phyloP scores from a whole-genome alignment of 352 stramenopile genomes.

The Pythium vanterpoolii region DNA sequence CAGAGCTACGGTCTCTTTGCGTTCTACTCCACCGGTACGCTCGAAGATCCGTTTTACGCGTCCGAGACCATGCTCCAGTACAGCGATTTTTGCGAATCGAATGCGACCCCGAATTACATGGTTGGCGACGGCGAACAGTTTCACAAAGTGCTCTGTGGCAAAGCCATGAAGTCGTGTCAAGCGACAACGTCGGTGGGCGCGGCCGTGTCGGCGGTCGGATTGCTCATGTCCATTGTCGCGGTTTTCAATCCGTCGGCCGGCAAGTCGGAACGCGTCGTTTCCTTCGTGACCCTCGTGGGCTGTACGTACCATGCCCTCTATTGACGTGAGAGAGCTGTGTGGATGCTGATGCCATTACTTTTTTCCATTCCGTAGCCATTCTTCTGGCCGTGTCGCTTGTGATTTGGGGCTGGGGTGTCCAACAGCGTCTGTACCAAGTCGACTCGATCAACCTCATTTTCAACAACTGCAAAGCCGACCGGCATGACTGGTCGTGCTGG shows the following conservation, averaged over 20 bases:
- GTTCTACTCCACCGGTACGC: conserved; percentile 74
- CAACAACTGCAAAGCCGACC: conserved; percentile 65
- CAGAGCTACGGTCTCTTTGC: conserved; percentile 80
- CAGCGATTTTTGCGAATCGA: conserved; percentile 55
- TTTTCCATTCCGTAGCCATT: conserved; percentile 43
- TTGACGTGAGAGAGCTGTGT: not conserved
- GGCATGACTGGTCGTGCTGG: conserved; percentile 75
- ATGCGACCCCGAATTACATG: conserved; percentile 77
- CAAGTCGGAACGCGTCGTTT: conserved; percentile 72
- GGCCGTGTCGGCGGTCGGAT: conserved; percentile 50
- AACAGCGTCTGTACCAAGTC: conserved; percentile 77
- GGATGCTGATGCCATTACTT: conserved; percentile 1
- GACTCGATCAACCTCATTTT: conserved; percentile 78
- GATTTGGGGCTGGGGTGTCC: conserved; percentile 73
- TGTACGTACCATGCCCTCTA: conserved; percentile 38
- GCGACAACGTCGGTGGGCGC: conserved; percentile 60
- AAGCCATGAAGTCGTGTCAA: conserved; percentile 66
- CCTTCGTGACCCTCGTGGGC: conserved; percentile 73
- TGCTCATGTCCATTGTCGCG: conserved; percentile 64
- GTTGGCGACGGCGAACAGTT: conserved; percentile 73
- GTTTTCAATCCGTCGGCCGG: conserved; percentile 76
- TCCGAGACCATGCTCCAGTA: conserved; percentile 79
- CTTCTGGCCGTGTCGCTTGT: conserved; percentile 70
- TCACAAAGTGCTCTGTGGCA: conserved; percentile 64
- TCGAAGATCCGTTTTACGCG: conserved; percentile 78